Percentiles rank a stretch among this genome's conserved stretches.
Evolutionary conservation across 2,329 filamentous ascomycete genomes (phyloP).

Genomic region (Colletotrichum coccodes): DNA sequence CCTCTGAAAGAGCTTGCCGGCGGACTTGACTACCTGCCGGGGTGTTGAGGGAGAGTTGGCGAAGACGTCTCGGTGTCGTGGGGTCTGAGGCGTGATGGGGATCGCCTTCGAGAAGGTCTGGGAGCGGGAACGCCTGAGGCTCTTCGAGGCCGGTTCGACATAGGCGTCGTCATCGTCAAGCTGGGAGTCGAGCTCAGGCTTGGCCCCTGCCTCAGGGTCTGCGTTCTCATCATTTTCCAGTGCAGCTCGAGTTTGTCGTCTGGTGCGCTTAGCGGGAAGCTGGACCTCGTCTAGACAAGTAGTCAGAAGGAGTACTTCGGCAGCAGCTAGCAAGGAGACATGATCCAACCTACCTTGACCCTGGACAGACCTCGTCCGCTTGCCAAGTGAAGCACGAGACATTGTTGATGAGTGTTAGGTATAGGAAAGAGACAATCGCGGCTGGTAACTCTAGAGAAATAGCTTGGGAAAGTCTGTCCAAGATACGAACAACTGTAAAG

Average conservation of each 20-base stretch:
- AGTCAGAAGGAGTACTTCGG: constrained; percentile 7
- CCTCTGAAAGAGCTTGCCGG: constrained; percentile 79
- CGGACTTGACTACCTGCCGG: constrained; percentile 82
- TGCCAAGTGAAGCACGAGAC: constrained; percentile 37
- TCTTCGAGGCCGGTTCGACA: constrained; percentile 38
- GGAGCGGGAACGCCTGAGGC: constrained; percentile 39
- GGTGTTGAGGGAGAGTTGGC: constrained; percentile 80
- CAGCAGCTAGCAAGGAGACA: not conserved
- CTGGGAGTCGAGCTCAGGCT: constrained; percentile 56
- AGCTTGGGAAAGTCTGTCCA: not conserved
- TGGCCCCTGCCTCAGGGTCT: constrained; percentile 54
- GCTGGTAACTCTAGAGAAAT: not conserved
- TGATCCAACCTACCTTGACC: constrained; percentile 34
- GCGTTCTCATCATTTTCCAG: constrained; percentile 74
- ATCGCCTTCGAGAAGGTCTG: constrained; percentile 50
- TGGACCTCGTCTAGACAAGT: constrained; percentile 30
- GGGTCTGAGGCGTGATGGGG: constrained; percentile 76
- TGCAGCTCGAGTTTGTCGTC: constrained; percentile 53
- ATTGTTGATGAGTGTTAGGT: constrained; percentile 23
- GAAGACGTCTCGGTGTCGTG: constrained; percentile 83
- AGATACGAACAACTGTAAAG: not conserved
- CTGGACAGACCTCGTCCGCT: constrained; percentile 35
- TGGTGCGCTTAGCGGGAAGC: constrained; percentile 57
- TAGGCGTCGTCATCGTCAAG: constrained; percentile 46
- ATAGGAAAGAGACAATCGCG: constrained; percentile 8